phyloP scores from a whole-genome alignment of 2,329 filamentous ascomycete species.

The Dothistroma pini region DNA sequence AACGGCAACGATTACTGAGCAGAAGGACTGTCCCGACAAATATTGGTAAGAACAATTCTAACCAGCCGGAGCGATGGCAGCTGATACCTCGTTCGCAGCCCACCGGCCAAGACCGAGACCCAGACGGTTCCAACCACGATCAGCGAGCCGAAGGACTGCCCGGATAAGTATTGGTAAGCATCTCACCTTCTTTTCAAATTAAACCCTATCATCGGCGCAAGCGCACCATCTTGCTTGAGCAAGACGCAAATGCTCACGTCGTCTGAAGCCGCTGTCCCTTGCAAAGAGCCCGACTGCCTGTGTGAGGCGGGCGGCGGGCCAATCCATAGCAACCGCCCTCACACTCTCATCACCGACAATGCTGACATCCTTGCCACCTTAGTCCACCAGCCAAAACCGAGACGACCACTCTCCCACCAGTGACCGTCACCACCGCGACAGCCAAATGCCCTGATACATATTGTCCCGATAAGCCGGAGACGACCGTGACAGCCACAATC shows the following conservation, averaged over 20 bases:
- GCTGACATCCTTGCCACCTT: neutral
- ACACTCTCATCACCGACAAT: neutral
- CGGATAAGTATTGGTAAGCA: neutral
- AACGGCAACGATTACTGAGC: neutral
- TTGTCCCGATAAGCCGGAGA: neutral
- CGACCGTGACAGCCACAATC: neutral
- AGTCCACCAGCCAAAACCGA: neutral
- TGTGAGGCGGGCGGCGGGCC: neutral
- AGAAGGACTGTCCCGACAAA: neutral
- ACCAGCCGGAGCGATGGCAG: too few species aligned
- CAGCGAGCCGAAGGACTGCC: neutral
- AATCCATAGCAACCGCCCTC: neutral
- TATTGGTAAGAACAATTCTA: neutral
- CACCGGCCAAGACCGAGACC: too few species aligned
- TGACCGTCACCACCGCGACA: neutral
- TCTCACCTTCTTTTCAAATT: neutral
- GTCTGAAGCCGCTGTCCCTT: neutral
- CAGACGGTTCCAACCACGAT: neutral
- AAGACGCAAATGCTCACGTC: neutral
- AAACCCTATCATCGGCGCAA: neutral
- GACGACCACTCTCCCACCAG: neutral
- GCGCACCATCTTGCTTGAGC: neutral
- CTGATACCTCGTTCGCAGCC: too few species aligned
- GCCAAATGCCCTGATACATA: neutral
- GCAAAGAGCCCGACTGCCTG: neutral